Conservation (phyloP, 257 asterid species). For the Fraxinus americana region DNA sequence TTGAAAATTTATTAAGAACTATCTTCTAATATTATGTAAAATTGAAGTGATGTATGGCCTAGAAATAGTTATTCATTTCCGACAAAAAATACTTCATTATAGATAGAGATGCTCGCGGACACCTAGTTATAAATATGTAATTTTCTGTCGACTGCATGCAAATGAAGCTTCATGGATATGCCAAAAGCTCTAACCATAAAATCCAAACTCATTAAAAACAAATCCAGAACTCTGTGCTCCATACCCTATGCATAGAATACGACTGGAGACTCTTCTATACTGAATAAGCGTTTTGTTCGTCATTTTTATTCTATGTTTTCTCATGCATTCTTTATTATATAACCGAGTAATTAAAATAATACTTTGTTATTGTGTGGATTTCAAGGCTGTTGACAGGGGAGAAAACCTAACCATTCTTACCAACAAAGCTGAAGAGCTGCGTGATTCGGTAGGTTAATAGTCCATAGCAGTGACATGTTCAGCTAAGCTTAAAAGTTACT, state of each 20-base stretch:
- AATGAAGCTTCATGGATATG: background rate
- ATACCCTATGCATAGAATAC: background rate
- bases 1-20: slow-evolving; percentile 46
- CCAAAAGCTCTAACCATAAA: background rate
- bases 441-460: slow-evolving; percentile 55
- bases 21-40: slow-evolving; percentile 29
- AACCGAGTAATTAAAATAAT: background rate
- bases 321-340: background rate
- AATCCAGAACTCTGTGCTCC: background rate
- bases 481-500: background rate
- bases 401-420: slow-evolving; percentile 58
- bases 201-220: background rate
- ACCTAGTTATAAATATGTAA: background rate
- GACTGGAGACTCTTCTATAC: background rate
- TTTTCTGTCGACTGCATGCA: background rate
- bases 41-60: background rate
- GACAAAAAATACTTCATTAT: background rate
- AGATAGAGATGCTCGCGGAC: background rate
- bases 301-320: background rate
- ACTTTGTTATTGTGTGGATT: slow-evolving; percentile 3
- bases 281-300: background rate
- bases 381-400: slow-evolving; percentile 81
- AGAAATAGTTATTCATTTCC: too few species aligned
- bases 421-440: slow-evolving; percentile 76
- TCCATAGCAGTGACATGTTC: background rate